Conservation (phyloP, 352 stramenopile genomes). For the Thalassiosira mediterranea region DNA sequence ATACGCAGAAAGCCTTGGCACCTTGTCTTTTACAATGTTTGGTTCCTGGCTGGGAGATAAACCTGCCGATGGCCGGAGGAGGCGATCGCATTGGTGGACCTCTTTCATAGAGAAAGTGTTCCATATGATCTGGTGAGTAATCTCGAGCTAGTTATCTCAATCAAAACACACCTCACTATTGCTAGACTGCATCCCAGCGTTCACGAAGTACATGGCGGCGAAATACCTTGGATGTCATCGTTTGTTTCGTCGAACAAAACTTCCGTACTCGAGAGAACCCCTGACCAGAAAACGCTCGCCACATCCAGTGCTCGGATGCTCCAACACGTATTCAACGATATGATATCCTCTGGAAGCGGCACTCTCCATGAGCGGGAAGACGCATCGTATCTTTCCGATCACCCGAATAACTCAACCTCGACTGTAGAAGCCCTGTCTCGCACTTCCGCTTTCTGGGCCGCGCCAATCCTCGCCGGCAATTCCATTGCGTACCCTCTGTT, state of each 20-base stretch:
- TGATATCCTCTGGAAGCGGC: neutral
- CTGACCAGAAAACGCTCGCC: neutral
- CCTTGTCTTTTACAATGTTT: neutral
- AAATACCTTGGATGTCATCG: conserved; percentile 16
- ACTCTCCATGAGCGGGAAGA: no score
- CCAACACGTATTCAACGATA: conserved; percentile 3
- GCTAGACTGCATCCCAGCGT: conserved; percentile 8
- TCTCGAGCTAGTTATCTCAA: neutral
- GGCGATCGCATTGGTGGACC: conserved; percentile 13
- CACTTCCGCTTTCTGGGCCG: conserved; percentile 23
- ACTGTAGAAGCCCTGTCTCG: conserved; percentile 9
- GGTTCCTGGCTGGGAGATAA: neutral
- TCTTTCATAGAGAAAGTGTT: conserved; percentile 17
- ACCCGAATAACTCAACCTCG: neutral
- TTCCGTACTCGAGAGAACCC: neutral
- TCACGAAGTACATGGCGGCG: conserved; percentile 4
- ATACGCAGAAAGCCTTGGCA: conserved; percentile 3
- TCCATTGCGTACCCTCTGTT: conserved; percentile 1
- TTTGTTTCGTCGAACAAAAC: conserved; percentile 2
- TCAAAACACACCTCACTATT: neutral
- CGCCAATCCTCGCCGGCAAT: neutral
- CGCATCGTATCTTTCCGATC: neutral
- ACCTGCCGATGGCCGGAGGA: conserved; percentile 2
- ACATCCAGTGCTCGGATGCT: neutral
- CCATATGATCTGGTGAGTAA: conserved; percentile 8